Evolutionary conservation across 805 yeast genomes (phyloP).

Genomic region (Hanseniaspora lindneri): DNA sequence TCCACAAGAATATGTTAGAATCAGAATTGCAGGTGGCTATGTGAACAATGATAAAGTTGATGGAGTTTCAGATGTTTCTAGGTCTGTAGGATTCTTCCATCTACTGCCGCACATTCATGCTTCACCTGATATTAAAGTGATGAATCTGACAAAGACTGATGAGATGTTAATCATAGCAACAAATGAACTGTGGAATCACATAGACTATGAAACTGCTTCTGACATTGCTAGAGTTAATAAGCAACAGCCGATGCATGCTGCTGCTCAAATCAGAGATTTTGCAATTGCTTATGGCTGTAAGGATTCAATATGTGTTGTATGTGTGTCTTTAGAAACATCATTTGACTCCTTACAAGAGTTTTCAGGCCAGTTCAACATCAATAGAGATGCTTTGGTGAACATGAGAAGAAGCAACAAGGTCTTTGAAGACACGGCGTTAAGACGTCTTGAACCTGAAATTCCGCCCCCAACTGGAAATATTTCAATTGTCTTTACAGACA

Average conservation of each 20-base stretch:
- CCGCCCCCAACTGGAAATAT: constrained; percentile 89
- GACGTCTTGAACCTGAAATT: constrained; percentile 80
- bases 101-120: constrained; percentile 79
- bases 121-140: constrained; percentile 64
- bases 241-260: constrained; percentile 79
- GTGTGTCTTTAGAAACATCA: constrained; percentile 51
- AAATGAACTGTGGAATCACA: constrained; percentile 70
- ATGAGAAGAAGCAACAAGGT: constrained; percentile 35
- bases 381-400: constrained; percentile 31
- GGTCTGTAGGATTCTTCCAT: constrained; percentile 86
- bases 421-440: constrained; percentile 63
- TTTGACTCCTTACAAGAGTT: constrained; percentile 17
- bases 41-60: constrained; percentile 80
- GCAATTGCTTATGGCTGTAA: constrained; percentile 85
- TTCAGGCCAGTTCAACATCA: constrained; percentile 24
- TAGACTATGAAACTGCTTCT: constrained; percentile 75
- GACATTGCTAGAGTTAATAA: constrained; percentile 76
- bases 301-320: constrained; percentile 70
- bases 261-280: constrained; percentile 84
- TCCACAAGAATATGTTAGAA: constrained; percentile 66
- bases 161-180: constrained; percentile 80
- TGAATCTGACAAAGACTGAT: constrained; percentile 53
- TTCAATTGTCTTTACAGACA: constrained; percentile 95
- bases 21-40: constrained; percentile 82
- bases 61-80: constrained; percentile 67